phyloP scores from a whole-genome alignment of 2,329 filamentous ascomycete species.

The Fusarium sp. region DNA sequence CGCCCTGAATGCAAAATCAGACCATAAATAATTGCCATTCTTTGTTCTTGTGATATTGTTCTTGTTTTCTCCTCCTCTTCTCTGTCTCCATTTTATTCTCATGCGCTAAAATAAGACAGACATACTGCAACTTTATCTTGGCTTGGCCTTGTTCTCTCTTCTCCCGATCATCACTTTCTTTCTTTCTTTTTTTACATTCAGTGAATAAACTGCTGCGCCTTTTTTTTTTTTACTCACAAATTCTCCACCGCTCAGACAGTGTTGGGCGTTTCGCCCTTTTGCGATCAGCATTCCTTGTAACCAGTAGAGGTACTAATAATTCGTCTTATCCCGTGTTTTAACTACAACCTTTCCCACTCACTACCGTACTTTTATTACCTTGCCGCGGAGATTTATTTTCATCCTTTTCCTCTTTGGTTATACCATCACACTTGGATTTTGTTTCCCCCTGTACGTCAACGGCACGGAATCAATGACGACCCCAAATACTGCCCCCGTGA shows the following conservation, averaged over 20 bases:
- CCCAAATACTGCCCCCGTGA: slow-evolving; percentile 10
- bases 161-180: neutral
- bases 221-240: neutral
- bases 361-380: neutral
- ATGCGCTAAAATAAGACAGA: neutral
- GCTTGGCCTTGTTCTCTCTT: slow-evolving; percentile 36
- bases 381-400: neutral
- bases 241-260: slow-evolving; percentile 21
- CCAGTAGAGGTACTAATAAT: neutral
- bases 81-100: neutral
- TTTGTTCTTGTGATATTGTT: neutral
- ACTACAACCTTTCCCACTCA: neutral
- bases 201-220: slow-evolving; percentile 1
- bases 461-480: slow-evolving; percentile 16
- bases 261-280: slow-evolving; percentile 25
- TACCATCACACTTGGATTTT: neutral
- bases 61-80: neutral
- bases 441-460: neutral
- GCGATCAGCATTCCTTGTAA: slow-evolving; percentile 7
- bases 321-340: slow-evolving; percentile 3
- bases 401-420: neutral
- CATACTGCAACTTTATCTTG: slow-evolving; percentile 4
- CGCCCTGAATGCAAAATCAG: neutral
- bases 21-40: neutral
- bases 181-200: neutral